phyloP scores from a whole-genome alignment of 768 basidiomycete species.

The Dacryopinax spathularia region DNA sequence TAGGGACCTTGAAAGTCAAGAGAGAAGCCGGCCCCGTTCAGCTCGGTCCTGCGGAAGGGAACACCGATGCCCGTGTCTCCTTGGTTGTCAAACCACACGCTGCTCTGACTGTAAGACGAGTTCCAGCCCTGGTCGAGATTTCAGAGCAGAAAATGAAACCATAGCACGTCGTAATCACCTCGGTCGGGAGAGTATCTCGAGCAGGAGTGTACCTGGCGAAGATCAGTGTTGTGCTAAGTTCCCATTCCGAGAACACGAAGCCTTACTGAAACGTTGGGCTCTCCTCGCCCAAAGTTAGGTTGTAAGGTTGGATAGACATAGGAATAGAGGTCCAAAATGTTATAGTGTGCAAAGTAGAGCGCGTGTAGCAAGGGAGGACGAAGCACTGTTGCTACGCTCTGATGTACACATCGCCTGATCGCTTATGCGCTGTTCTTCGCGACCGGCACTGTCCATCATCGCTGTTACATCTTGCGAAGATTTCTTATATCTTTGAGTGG shows the following conservation, averaged over 20 bases:
- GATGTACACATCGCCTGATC: too few relatives aligned
- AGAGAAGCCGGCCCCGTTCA: background rate
- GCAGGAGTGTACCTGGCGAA: too few relatives aligned
- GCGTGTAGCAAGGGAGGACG: too few relatives aligned
- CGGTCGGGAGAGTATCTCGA: background rate
- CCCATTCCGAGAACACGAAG: background rate
- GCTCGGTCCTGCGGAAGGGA: background rate
- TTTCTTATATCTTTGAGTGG: too few relatives aligned
- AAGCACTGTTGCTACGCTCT: too few relatives aligned
- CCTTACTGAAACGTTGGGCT: background rate
- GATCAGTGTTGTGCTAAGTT: too few relatives aligned
- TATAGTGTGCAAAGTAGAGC: too few relatives aligned
- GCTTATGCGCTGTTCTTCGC: too few relatives aligned
- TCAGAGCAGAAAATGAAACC: too few relatives aligned
- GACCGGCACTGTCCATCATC: too few relatives aligned
- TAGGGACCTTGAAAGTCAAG: background rate
- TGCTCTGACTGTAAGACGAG: background rate
- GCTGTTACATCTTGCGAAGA: too few relatives aligned
- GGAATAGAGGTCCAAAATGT: too few relatives aligned
- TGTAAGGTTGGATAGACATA: background rate
- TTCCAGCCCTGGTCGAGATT: conserved; percentile 3
- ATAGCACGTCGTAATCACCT: background rate
- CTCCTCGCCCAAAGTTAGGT: background rate
- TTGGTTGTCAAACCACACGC: background rate
- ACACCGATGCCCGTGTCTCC: background rate